Evolutionary conservation across 352 stramenopile species (phyloP).

Genomic region (Phytophthora lateralis): DNA sequence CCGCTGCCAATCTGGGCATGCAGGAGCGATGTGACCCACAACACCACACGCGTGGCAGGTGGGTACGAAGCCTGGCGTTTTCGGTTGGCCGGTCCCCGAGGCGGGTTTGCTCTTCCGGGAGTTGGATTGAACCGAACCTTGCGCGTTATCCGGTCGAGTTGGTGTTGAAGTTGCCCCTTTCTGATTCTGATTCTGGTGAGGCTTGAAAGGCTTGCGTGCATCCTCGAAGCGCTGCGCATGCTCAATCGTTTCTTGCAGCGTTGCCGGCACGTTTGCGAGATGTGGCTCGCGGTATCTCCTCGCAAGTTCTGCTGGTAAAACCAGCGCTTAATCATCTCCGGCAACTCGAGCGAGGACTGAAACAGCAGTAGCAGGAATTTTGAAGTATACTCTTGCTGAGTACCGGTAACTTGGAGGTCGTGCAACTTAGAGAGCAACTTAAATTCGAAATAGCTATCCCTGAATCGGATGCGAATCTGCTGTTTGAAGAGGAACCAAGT

Average conservation of each 20-base stretch:
- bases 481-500: slow-evolving; percentile 3
- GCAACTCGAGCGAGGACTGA: neutral
- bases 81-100: neutral
- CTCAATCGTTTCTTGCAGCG: slow-evolving; percentile 11
- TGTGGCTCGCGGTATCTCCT: slow-evolving; percentile 6
- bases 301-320: neutral
- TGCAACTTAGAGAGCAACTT: slow-evolving; percentile 2
- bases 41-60: neutral
- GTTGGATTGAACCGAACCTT: neutral
- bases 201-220: slow-evolving; percentile 1
- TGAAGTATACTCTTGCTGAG: neutral
- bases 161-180: slow-evolving; percentile 4
- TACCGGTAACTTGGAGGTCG: neutral
- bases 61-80: neutral
- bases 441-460: slow-evolving; percentile 1
- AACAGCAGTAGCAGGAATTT: neutral
- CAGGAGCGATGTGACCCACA: slow-evolving; percentile 6
- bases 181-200: neutral
- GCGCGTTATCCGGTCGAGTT: neutral
- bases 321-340: neutral
- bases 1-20: neutral
- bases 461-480: slow-evolving; percentile 3
- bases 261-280: slow-evolving; percentile 3
- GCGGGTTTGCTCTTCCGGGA: slow-evolving; percentile 1
- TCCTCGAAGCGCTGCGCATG: slow-evolving; percentile 12